Conservation (phyloP, 2,329 filamentous ascomycete genomes). For the Daldinia sp. region DNA sequence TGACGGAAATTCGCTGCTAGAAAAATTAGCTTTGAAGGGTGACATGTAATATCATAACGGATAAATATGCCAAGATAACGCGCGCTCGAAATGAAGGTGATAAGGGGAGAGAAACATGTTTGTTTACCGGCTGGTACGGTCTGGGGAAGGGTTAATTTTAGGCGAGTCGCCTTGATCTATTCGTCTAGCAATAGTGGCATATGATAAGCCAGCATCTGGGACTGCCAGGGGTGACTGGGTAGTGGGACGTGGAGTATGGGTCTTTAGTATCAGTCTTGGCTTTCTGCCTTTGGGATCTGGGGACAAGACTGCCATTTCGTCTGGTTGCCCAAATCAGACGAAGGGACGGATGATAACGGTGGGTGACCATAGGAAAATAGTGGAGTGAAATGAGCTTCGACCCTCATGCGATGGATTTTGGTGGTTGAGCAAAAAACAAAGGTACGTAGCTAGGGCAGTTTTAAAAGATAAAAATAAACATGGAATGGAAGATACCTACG, state of each 20-base stretch:
- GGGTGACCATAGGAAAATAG: background rate
- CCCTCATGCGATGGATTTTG: background rate
- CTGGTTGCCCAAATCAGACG: background rate
- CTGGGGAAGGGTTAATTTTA: background rate
- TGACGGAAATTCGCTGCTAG: conserved; percentile 69
- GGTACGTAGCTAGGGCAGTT: too few species aligned
- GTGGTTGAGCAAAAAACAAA: background rate
- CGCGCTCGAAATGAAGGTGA: background rate
- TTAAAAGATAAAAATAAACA: too few species aligned
- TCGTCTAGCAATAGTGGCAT: conserved; percentile 20
- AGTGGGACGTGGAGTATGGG: background rate
- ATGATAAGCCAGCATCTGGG: conserved; percentile 2
- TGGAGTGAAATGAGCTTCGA: background rate
- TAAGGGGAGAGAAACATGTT: conserved; percentile 5
- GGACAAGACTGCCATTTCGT: background rate
- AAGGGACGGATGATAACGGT: background rate
- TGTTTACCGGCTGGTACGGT: conserved; percentile 39
- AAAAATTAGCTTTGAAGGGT: conserved; percentile 39
- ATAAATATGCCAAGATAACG: background rate
- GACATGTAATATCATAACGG: background rate
- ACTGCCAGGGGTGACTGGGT: background rate
- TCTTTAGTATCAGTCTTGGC: conserved; percentile 31
- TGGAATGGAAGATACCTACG: conserved; percentile 61
- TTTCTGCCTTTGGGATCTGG: conserved; percentile 23
- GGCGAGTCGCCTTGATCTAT: background rate